Conservation (phyloP, 2,329 filamentous ascomycete species). For the Capronia coronata region DNA sequence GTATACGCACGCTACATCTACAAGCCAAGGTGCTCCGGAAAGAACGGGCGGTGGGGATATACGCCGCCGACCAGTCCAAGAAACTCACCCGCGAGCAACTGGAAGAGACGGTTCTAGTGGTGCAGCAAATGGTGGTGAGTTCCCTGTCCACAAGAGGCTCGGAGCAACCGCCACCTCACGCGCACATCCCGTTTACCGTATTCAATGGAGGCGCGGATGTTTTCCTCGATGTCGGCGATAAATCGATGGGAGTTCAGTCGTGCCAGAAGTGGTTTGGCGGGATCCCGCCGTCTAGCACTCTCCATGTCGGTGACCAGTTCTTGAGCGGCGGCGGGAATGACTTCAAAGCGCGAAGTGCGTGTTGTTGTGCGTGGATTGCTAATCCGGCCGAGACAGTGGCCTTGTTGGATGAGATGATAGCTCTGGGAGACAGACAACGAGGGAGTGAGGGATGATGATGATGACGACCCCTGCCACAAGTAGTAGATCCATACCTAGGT, state of each 20-base stretch:
- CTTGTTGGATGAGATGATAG: constrained; percentile 64
- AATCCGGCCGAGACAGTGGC: constrained; percentile 85
- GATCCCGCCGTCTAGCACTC: constrained; percentile 55
- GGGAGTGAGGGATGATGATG: no score
- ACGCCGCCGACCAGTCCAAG: constrained; percentile 53
- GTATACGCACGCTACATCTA: constrained; percentile 69
- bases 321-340: constrained; percentile 92
- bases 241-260: constrained; percentile 87
- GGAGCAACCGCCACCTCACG: constrained; percentile 12
- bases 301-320: constrained; percentile 96
- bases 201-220: constrained; percentile 98
- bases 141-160: constrained; percentile 48
- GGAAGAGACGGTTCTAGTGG: constrained; percentile 91
- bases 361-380: constrained; percentile 95
- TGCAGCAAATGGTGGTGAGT: constrained; percentile 85
- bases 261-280: constrained; percentile 85
- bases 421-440: constrained; percentile 3
- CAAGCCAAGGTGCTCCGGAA: constrained; percentile 72
- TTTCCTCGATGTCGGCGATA: constrained; percentile 97
- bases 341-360: constrained; percentile 88
- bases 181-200: constrained; percentile 75
- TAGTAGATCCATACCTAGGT: no score
- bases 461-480: no score
- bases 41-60: constrained; percentile 74
- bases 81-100: constrained; percentile 80